These are phyloP conservation scores for Raddia distichophylla DNA, from an alignment of 176 grass and related monocot genomes.

Conservation along the genomic window DNA sequence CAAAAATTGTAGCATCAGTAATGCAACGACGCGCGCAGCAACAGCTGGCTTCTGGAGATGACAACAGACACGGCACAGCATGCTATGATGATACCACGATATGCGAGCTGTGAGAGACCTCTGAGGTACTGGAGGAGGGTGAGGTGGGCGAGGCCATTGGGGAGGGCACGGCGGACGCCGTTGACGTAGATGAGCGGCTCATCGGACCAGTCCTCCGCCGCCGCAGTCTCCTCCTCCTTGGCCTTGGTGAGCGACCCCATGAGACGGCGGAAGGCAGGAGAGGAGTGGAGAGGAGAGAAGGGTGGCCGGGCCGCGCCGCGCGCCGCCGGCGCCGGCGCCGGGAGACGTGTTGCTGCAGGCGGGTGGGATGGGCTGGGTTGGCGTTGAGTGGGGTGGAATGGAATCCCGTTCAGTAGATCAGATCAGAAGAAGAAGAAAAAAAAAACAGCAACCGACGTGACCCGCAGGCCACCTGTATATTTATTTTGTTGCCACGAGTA, in stretches of 20 bases:
- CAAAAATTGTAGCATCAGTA: background rate
- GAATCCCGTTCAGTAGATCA: too few relatives aligned
- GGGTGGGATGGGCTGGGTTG: too few relatives aligned
- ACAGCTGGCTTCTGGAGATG: background rate
- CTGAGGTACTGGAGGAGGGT: conserved; percentile 94
- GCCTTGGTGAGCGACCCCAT: conserved; percentile 77
- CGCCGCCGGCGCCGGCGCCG: too few relatives aligned
- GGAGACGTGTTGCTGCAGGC: too few relatives aligned
- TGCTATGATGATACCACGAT: background rate
- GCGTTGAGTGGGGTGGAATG: too few relatives aligned
- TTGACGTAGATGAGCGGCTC: conserved; percentile 90
- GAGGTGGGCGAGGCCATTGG: conserved; percentile 87
- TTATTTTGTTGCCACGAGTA: too few relatives aligned
- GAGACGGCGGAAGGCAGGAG: background rate
- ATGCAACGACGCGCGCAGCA: background rate
- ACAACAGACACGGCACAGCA: background rate
- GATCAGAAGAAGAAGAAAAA: too few relatives aligned
- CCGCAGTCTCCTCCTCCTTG: conserved; percentile 45
- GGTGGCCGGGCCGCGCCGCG: too few relatives aligned
- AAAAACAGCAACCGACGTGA: too few relatives aligned
- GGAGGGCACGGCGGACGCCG: conserved; percentile 81
- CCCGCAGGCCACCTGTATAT: too few relatives aligned
- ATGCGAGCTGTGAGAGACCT: conserved; percentile 40
- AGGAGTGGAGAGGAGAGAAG: background rate
- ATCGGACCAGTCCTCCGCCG: conserved; percentile 64